Evolutionary conservation across 495 filamentous ascomycete species (phyloP), one percentile per base, ranked within the genome.

Genomic region (Podospora fimiseda): DNA sequence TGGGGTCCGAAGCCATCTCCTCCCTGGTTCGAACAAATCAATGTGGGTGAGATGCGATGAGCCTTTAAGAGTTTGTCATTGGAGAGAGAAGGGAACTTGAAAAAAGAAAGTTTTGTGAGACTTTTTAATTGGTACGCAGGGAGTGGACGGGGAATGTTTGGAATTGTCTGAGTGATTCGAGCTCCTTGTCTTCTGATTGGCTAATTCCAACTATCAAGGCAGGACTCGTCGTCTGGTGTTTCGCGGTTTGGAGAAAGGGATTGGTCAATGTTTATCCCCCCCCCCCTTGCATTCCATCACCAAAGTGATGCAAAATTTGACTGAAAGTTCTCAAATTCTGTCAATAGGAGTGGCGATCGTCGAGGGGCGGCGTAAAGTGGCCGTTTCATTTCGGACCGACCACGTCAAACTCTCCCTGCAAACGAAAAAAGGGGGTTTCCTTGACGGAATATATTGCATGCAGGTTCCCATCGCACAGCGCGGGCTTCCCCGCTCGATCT

Each of bases 111-210:
- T 49, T 15, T 49, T 49, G 24, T 36, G 24, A 15, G 11, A 14
- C 46, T 36, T 19, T 49, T 49, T 41, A 49, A 24, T 40, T 49
- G 16, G 19, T 30, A 36, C 27, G 13, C 46, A 36, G 46, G 37
- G 24, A 49, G 37, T 24, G 20, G 24, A 36, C 16, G 9, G 24
- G 27, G 38, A 19, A 49, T 41, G 24, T 36, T 36, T 49, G 46
- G 38, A 33, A 33, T 6, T 33, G 27, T 33, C 11, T 33, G 27
- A 33, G 6, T 11, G 11, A 33, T 5, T 5, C 27, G 11, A 33
- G 27, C 27, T 33, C 27, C 11, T 6, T 11, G 27, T 11, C 6
- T 33, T 11, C 27, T 33, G 27, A 33, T 33, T 33, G 27, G 27
- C 27, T 33, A 11, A 33, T 11, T 5, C 6, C 27, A 11, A 11